Evolutionary conservation across 495 filamentous ascomycete genomes (phyloP), one percentile per base, ranked within the genome.

Genomic region (Pyrenula massariospora): DNA sequence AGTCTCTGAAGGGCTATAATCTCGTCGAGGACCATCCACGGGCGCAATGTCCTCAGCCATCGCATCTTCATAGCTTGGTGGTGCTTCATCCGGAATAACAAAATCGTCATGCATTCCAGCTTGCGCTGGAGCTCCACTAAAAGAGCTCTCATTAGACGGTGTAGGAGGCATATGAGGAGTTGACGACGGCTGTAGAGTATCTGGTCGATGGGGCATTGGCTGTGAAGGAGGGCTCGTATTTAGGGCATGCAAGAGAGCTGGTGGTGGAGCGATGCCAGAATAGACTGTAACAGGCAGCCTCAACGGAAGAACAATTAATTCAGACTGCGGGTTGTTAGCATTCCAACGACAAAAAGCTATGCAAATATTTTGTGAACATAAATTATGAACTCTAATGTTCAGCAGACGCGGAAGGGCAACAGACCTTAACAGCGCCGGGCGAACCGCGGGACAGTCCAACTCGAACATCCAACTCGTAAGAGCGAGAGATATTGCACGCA

Each of bases 211-310:
- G 22, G 69, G 71, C 12, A 67, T 65, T 54, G 68, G 72, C 24
- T 71, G 65, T 65, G 74, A 65, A 25, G 69, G 64, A 42, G 23
- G 74, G 65, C 48, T 70, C 65, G 36, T 57, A 53, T 47, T 60
- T 68, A 88, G 83, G 24, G 84, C 82, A 56, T 87, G 79, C 55
- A 95, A 66, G 12, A 96, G 83, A 31, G 83, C 83, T 47, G 77
- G 68, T 2, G 91, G 91, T 0, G 92, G 91, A n/a, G 77, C 71
- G 49, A 96, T 91, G 64, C 93, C 93, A n/a, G 90, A 95, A 69
- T 80, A 95, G 51, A 98, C 81, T 50, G 88, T 73, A 58, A 93
- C 77, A 58, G 84, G 84, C 67, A 96, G 83, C 55, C 84, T 77
- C 20, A 97, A 73, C 20, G 89, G 85, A 3, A 95, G 80, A 57